Conservation (phyloP, 495 filamentous ascomycete species). For the Aspergillus asperescens region DNA sequence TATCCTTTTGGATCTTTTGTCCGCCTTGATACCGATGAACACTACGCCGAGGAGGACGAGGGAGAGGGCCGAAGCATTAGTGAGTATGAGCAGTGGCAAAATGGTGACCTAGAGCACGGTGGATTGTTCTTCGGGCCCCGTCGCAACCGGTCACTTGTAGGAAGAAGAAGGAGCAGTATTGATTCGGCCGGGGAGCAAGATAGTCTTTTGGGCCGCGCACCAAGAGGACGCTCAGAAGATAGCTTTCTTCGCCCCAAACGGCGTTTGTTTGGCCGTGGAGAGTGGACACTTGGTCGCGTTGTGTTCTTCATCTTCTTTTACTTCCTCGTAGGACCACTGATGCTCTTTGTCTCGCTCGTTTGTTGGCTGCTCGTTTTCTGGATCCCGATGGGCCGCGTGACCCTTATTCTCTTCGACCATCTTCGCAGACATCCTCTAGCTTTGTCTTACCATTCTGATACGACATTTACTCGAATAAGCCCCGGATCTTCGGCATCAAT, state of each 20-base stretch:
- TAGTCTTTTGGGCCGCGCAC: constrained; percentile 72
- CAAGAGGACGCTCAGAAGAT: constrained; percentile 45
- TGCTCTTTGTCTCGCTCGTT: constrained; percentile 76
- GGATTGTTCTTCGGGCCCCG: constrained; percentile 91
- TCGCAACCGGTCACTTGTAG: constrained; percentile 71
- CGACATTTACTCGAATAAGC: constrained; percentile 61
- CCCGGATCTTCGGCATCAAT: constrained; percentile 76
- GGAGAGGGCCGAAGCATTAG: constrained; percentile 99
- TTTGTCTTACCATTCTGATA: constrained; percentile 86
- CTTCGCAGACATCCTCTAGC: constrained; percentile 89
- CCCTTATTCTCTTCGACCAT: constrained; percentile 83
- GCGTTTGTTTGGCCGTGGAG: constrained; percentile 85
- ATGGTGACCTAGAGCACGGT: constrained; percentile 91
- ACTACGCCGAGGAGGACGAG: constrained; percentile 91
- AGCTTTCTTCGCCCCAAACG: constrained; percentile 66
- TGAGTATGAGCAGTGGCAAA: constrained; percentile 99
- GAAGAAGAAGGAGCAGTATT: constrained; percentile 80
- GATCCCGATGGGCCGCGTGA: constrained; percentile 98
- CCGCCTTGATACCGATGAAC: constrained; percentile 84
- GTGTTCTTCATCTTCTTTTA: constrained; percentile 98
- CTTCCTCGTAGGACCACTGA: constrained; percentile 81
- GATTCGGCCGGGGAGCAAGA: constrained; percentile 87
- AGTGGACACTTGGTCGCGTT: constrained; percentile 91
- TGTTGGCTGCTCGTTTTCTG: constrained; percentile 97
- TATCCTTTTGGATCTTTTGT: constrained; percentile 98